phyloP scores from a whole-genome alignment of 495 filamentous ascomycete genomes.

The Terfezia claveryi region DNA sequence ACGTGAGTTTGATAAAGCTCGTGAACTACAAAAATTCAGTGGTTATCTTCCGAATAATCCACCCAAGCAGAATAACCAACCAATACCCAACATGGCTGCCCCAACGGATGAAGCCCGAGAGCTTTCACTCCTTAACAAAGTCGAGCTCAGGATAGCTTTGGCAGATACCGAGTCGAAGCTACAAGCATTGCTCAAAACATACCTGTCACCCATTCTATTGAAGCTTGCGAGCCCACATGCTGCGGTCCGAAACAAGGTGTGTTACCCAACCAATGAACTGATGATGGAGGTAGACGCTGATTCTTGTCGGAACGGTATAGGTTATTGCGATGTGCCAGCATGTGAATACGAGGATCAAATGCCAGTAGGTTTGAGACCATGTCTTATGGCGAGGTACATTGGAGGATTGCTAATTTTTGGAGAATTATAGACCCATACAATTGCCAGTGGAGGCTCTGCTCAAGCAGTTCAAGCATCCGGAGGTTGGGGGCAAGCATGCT shows the following conservation, averaged over 20 bases:
- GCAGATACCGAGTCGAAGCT: constrained; percentile 66
- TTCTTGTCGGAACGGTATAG: constrained; percentile 4
- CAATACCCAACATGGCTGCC: not conserved
- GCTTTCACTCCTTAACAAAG: constrained; percentile 67
- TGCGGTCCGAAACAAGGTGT: constrained; percentile 64
- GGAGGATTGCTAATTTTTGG: constrained; percentile 2
- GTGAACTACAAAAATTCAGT: too few relatives aligned
- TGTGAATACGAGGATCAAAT: constrained; percentile 48
- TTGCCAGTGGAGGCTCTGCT: constrained; percentile 65
- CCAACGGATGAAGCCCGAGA: constrained; percentile 27
- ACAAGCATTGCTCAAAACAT: constrained; percentile 49
- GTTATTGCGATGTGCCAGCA: constrained; percentile 57
- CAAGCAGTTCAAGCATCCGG: constrained; percentile 66
- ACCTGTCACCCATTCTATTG: constrained; percentile 59
- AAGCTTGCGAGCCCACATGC: constrained; percentile 64
- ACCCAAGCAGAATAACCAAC: too few relatives aligned
- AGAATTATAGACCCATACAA: constrained; percentile 32
- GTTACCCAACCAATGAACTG: not conserved
- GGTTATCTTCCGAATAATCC: too few relatives aligned
- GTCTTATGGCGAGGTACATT: not conserved
- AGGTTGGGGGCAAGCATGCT: constrained; percentile 28
- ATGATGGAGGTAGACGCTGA: not conserved
- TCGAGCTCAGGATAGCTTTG: constrained; percentile 74
- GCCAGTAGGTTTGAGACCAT: not conserved
- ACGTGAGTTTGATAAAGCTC: too few relatives aligned